Conservation (phyloP, 306 rosid species). For the Erythrophleum fordii region DNA sequence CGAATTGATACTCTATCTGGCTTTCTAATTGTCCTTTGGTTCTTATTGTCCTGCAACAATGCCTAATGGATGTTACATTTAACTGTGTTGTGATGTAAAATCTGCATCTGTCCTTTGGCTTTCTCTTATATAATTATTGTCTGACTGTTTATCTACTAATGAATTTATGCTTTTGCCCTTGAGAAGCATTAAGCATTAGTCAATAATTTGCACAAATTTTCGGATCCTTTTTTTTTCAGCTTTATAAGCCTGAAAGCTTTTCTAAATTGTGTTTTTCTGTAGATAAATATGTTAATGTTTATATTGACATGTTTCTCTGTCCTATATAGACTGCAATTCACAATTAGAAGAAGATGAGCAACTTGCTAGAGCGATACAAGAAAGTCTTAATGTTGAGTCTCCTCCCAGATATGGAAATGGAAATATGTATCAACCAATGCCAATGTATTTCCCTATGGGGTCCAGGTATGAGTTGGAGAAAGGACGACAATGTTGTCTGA, state of each 20-base stretch:
- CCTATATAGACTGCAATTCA: constrained; percentile 19
- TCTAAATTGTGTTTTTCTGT: background rate
- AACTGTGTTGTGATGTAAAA: background rate
- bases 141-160: constrained; percentile 5
- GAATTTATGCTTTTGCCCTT: constrained; percentile 15
- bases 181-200: background rate
- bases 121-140: background rate
- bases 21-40: background rate
- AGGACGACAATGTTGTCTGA: constrained; percentile 13
- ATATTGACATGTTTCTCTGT: background rate
- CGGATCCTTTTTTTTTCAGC: background rate
- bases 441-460: constrained; percentile 23
- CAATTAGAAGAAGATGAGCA: constrained; percentile 72
- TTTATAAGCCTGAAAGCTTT: background rate
- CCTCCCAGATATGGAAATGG: constrained; percentile 60
- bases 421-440: constrained; percentile 19
- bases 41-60: background rate
- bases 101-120: background rate
- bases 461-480: constrained; percentile 24
- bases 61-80: background rate
- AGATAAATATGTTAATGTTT: background rate
- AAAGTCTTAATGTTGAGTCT: constrained; percentile 64
- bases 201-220: background rate
- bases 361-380: constrained; percentile 77
- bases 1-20: background rate